Conservation (phyloP, 1,139 yeast species). For the Suzukiozyma palmioleophila region DNA sequence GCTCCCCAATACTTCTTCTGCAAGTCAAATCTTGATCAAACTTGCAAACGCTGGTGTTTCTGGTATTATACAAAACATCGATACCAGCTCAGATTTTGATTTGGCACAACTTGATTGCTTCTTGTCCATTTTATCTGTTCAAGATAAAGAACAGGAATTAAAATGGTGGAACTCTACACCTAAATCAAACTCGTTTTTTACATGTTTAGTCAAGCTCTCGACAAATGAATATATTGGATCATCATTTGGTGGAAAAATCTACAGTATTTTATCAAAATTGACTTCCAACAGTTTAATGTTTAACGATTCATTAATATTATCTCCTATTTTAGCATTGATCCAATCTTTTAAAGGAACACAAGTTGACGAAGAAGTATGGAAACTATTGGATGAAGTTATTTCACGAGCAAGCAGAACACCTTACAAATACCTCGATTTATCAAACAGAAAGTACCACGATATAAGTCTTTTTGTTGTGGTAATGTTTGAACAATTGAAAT, state of each 20-base stretch:
- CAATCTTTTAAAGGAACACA: slow-evolving; percentile 26
- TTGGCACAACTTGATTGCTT: slow-evolving; percentile 49
- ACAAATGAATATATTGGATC: slow-evolving; percentile 16
- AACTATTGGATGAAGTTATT: slow-evolving; percentile 67
- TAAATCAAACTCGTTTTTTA: slow-evolving; percentile 50
- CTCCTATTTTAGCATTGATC: slow-evolving; percentile 42
- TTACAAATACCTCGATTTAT: slow-evolving; percentile 73
- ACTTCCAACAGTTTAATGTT: slow-evolving; percentile 34
- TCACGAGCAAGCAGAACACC: slow-evolving; percentile 70
- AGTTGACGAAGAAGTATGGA: slow-evolving; percentile 33
- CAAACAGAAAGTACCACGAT: slow-evolving; percentile 34
- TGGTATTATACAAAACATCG: slow-evolving; percentile 11
- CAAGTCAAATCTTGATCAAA: slow-evolving; percentile 12
- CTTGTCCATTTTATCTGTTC: slow-evolving; percentile 36
- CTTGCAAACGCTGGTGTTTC: slow-evolving; percentile 18
- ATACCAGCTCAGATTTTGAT: slow-evolving; percentile 34
- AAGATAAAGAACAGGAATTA: slow-evolving; percentile 30
- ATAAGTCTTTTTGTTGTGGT: slow-evolving; percentile 68
- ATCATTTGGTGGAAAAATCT: slow-evolving; percentile 19
- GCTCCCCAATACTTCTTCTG: slow-evolving; percentile 14
- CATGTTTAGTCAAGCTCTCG: slow-evolving; percentile 51
- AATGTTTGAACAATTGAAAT: slow-evolving; percentile 69
- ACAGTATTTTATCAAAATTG: slow-evolving; percentile 20
- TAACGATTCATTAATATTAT: slow-evolving; percentile 37
- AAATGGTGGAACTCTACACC: slow-evolving; percentile 66